phyloP scores from a whole-genome alignment of 2,329 filamentous ascomycete genomes.

The Aureobasidium zeae region DNA sequence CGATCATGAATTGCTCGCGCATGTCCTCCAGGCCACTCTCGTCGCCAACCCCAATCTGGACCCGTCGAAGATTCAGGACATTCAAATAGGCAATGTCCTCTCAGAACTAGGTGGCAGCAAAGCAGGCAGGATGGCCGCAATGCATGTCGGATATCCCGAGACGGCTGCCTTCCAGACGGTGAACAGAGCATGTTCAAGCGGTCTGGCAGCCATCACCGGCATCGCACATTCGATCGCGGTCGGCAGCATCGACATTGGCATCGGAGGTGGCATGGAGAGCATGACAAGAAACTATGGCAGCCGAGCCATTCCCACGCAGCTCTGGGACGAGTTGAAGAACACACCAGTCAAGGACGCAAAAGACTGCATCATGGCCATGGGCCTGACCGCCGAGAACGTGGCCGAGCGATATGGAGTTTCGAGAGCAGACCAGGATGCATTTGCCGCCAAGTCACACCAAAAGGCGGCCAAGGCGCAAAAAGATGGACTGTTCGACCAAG shows the following conservation, averaged over 20 bases:
- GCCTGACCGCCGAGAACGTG: conserved; percentile 81
- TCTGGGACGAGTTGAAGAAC: conserved; percentile 65
- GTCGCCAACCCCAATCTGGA: conserved; percentile 64
- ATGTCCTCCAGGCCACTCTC: conserved; percentile 58
- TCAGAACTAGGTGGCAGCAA: conserved; percentile 86
- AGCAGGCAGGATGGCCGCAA: conserved; percentile 81
- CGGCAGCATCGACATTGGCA: conserved; percentile 61
- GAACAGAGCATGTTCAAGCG: conserved; percentile 77
- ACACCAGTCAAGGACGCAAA: conserved; percentile 57
- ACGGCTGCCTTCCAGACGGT: conserved; percentile 73
- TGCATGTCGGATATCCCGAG: conserved; percentile 68
- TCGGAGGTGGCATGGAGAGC: conserved; percentile 89
- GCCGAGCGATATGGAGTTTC: conserved; percentile 65
- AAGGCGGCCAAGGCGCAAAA: conserved; percentile 63
- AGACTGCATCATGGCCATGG: conserved; percentile 94
- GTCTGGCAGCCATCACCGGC: conserved; percentile 65
- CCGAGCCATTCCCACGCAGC: conserved; percentile 70
- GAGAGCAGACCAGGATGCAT: conserved; percentile 70
- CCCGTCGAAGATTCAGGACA: conserved; percentile 62
- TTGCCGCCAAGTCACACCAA: conserved; percentile 65
- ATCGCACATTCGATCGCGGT: conserved; percentile 67
- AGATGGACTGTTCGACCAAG: conserved; percentile 60
- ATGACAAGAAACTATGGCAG: conserved; percentile 89
- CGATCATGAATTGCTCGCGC: conserved; percentile 76
- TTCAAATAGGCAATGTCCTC: conserved; percentile 80